These are phyloP conservation scores for Aureobasidium sp. DNA, from an alignment of 2,329 filamentous ascomycete species.

Conservation along the genomic window DNA sequence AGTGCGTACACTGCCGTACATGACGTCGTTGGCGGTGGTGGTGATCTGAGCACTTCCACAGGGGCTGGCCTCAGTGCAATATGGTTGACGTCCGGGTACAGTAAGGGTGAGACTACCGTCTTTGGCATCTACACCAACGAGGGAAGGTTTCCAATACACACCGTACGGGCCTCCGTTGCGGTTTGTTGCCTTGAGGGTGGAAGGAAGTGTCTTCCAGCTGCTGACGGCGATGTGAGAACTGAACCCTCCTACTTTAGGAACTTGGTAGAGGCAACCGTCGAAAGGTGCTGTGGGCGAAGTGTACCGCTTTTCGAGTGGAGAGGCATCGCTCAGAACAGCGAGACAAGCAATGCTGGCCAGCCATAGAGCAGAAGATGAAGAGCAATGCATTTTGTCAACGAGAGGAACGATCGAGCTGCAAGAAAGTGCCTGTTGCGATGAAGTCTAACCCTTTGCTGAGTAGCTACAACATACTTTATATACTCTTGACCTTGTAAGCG, in stretches of 20 bases:
- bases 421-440: neutral
- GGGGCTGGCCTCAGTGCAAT: neutral
- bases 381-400: neutral
- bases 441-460: neutral
- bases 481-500: neutral
- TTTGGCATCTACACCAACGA: neutral
- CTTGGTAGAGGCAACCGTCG: neutral
- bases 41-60: conserved; percentile 50
- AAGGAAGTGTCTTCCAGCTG: conserved; percentile 1
- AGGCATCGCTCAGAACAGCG: neutral
- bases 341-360: neutral
- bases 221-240: neutral
- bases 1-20: conserved; percentile 60
- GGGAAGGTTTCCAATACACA: neutral
- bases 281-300: neutral
- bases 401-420: neutral
- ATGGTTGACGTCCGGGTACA: neutral
- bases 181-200: neutral
- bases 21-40: conserved; percentile 47
- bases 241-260: neutral
- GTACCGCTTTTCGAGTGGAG: neutral
- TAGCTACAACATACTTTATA: neutral
- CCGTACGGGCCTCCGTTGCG: neutral
- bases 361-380: neutral
- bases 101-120: conserved; percentile 2